Evolutionary conservation across 768 basidiomycete species (phyloP), one percentile per base, ranked within the genome.

Genomic region (Candolleomyces aberdarensis): DNA sequence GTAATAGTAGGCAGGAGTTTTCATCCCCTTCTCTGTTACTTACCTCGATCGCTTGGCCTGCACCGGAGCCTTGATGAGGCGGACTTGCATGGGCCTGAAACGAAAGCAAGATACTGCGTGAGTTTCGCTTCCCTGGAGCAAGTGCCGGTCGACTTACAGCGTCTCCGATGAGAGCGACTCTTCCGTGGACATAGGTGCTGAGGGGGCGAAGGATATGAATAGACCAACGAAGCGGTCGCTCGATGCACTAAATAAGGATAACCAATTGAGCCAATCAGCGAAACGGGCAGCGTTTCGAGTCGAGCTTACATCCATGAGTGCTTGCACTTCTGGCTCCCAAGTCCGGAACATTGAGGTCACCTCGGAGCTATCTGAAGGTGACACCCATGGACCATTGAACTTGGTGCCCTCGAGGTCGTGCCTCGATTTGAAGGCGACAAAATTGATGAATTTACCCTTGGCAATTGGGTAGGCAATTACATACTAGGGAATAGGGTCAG

Each of bases 281-380:
- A 31, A 49, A 29, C 6, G 49, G 47, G 19, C 4, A 15, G 41
- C 51, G 47, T 32, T 5, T 51, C 36, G 10, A 46, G 51, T 15
- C 49, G 6, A 11, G 70, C 75, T 62, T 56, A 86, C 88, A 72
- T 83, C 73, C 17, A 90, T 65, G 0, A 91, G 67, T 0, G 77
- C 76, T 64, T 82, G 80, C 5, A 83, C 83, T 40, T 89, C 87
- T 1, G 82, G 76, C 69, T 89, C 87, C 78, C 88, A 86, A 36
- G 73, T 66, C 31, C 70, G 68, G 63, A 85, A 89, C 29, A 76
- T 69, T 9, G 64, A 65, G 5, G 74, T 55, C 39, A 88, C 67
- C 55, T 87, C 83, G 22, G 77, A 67, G 57, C 71, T 77, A 20
- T 81, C 75, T 1, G 79, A 66, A 7, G 77, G 75, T 32, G 74